A percentile compares a stretch with the other conserved stretches of the same genome.
Conservation (phyloP, 2,329 filamentous ascomycete species). For the Teratosphaeria nubilosa region DNA sequence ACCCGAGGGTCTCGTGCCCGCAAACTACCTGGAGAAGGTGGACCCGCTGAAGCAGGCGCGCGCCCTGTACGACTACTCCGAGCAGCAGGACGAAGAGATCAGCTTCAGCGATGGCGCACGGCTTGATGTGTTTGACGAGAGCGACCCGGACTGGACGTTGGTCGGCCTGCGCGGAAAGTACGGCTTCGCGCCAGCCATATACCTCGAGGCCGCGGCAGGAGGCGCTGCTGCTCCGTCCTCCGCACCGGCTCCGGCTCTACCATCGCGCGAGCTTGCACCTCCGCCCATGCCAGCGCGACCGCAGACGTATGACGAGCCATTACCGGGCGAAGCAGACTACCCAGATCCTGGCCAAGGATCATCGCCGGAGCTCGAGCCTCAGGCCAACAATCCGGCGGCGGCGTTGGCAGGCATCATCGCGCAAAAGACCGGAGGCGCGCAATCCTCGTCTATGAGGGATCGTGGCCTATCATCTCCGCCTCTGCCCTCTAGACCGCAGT, state of each 20-base stretch:
- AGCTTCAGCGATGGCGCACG: conserved; percentile 85
- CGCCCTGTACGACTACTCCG: conserved; percentile 95
- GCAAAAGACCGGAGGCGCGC: conserved; percentile 33
- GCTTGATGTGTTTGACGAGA: conserved; percentile 76
- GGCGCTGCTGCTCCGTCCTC: conserved; percentile 33
- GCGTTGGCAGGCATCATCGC: conserved; percentile 46
- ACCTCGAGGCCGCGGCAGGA: conserved; percentile 63
- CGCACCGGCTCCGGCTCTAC: conserved; percentile 26
- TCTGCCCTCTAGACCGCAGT: conserved; percentile 45
- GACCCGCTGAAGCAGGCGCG: conserved; percentile 60
- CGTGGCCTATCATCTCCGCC: conserved; percentile 38
- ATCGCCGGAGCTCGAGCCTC: conserved; percentile 31
- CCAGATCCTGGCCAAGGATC: conserved; percentile 36
- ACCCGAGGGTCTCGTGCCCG: conserved; percentile 79
- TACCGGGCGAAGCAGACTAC: conserved; percentile 31
- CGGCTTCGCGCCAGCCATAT: conserved; percentile 92
- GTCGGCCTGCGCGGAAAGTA: conserved; percentile 77
- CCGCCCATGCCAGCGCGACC: conserved; percentile 33
- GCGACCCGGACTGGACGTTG: conserved; percentile 93
- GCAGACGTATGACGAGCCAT: conserved; percentile 23
- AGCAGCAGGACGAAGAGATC: conserved; percentile 94
- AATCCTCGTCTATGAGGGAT: conserved; percentile 10
- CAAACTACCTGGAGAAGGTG: conserved; percentile 88
- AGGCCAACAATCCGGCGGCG: conserved; percentile 43
- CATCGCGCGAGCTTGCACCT: conserved; percentile 14